phyloP scores from a whole-genome alignment of 78 protist species.

The Dictyostelium intermedium region DNA sequence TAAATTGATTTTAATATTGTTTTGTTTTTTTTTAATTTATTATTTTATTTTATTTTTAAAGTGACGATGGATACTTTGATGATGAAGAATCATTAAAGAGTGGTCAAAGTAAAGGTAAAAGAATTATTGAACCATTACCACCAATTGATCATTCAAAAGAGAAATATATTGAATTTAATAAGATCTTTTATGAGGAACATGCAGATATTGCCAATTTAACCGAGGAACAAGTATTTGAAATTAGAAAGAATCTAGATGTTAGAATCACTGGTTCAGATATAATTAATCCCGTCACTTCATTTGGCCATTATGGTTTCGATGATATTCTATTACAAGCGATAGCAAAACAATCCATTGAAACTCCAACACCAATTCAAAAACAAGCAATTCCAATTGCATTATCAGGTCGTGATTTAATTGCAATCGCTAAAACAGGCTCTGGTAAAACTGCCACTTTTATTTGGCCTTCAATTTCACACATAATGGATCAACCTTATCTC shows the following conservation, averaged over 20 bases:
- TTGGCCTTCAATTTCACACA: slow-evolving; percentile 84
- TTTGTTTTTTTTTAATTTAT: neutral
- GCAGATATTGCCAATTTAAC: neutral
- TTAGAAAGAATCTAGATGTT: slow-evolving; percentile 51
- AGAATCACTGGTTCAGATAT: slow-evolving; percentile 35
- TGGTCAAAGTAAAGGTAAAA: neutral
- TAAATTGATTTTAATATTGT: neutral
- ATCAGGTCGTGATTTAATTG: slow-evolving; percentile 91
- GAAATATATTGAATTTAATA: slow-evolving; percentile 71
- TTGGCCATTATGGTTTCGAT: slow-evolving; percentile 65
- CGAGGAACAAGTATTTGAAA: slow-evolving; percentile 24
- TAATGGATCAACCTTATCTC: slow-evolving; percentile 67
- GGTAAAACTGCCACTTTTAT: slow-evolving; percentile 83
- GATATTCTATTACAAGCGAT: slow-evolving; percentile 40
- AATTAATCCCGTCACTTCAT: slow-evolving; percentile 60
- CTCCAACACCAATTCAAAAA: slow-evolving; percentile 91
- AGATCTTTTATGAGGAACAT: slow-evolving; percentile 80
- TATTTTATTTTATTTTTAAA: neutral
- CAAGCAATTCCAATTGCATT: slow-evolving; percentile 88
- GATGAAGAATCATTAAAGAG: slow-evolving; percentile 35
- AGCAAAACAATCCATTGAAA: slow-evolving; percentile 39
- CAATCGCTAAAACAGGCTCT: slow-evolving; percentile 88
- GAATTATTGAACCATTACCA: slow-evolving; percentile 80
- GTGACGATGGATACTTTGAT: slow-evolving; percentile 16
- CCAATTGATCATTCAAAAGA: slow-evolving; percentile 84